Conservation (phyloP, 495 filamentous ascomycete genomes). For the Aspergillus incahuasiensis region DNA sequence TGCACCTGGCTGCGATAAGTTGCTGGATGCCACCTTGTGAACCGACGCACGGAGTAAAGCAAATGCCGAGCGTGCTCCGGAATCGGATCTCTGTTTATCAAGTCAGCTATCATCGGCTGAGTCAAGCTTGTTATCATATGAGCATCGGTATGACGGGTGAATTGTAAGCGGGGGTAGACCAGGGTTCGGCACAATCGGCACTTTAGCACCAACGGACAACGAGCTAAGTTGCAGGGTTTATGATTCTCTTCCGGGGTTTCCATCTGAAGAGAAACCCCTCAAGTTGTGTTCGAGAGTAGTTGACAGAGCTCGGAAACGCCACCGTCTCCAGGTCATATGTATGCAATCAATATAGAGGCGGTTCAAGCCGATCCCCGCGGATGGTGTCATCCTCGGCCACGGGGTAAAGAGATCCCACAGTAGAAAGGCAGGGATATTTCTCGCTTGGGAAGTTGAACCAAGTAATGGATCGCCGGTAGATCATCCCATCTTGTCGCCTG, state of each 20-base stretch:
- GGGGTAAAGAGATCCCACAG: not conserved
- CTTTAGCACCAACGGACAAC: not conserved
- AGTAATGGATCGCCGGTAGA: not conserved
- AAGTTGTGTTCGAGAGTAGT: not conserved
- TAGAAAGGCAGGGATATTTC: not conserved
- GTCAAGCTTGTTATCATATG: not conserved
- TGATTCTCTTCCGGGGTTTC: not conserved
- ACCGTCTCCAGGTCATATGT: too few species aligned
- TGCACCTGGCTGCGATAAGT: not conserved
- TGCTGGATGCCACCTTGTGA: not conserved
- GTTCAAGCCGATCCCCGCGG: too few species aligned
- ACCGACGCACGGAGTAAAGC: too few species aligned
- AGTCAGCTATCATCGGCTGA: not conserved
- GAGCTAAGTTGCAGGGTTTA: not conserved
- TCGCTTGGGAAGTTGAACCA: not conserved
- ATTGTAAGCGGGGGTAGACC: not conserved
- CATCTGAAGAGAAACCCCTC: not conserved
- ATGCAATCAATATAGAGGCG: too few species aligned
- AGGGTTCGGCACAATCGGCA: not conserved
- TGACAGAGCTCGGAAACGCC: not conserved
- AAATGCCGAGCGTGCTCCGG: not conserved
- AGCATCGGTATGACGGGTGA: not conserved
- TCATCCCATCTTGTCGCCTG: not conserved
- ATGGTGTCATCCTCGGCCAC: too few species aligned
- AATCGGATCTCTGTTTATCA: slow-evolving; percentile 12